A percentile compares a stretch with the other conserved stretches of the same genome.
Conservation (phyloP, 2,329 filamentous ascomycete species). For the Fusarium cyanostomum region DNA sequence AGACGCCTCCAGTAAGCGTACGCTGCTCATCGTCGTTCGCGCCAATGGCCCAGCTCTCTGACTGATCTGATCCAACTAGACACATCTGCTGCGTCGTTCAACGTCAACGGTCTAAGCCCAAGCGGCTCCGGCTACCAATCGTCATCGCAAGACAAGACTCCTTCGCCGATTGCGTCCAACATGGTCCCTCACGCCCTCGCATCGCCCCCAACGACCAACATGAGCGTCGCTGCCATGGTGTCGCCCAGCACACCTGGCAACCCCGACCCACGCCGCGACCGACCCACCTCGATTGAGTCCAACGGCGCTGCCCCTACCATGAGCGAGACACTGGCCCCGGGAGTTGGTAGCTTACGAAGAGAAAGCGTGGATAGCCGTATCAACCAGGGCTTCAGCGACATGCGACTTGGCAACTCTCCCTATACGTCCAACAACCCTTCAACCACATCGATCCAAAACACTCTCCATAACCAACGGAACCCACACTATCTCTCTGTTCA, state of each 20-base stretch:
- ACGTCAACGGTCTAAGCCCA: conserved; percentile 51
- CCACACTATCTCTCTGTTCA: conserved; percentile 65
- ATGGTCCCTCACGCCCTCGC: conserved; percentile 62
- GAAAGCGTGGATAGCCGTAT: conserved; percentile 85
- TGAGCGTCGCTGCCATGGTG: conserved; percentile 74
- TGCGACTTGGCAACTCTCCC: conserved; percentile 72
- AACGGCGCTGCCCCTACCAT: conserved; percentile 44
- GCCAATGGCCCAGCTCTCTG: conserved; percentile 17
- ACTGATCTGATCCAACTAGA: conserved; percentile 43
- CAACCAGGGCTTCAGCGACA: conserved; percentile 74
- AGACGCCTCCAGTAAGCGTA: conserved; percentile 57
- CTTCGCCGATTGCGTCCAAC: conserved; percentile 65
- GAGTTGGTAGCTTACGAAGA: conserved; percentile 63
- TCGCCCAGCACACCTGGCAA: conserved; percentile 64
- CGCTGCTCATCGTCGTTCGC: conserved; percentile 29
- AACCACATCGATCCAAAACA: conserved; percentile 77
- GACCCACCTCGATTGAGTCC: conserved; percentile 51
- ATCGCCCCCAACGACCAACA: conserved; percentile 66
- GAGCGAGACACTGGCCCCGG: conserved; percentile 52
- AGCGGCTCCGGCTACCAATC: conserved; percentile 60
- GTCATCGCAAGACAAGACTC: conserved; percentile 67
- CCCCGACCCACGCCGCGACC: conserved; percentile 54
- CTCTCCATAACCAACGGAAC: conserved; percentile 72
- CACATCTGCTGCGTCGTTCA: conserved; percentile 53
- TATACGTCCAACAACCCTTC: conserved; percentile 83